phyloP scores from a whole-genome alignment of 106 monocot species.

The Alisma plantagoaquatica region DNA sequence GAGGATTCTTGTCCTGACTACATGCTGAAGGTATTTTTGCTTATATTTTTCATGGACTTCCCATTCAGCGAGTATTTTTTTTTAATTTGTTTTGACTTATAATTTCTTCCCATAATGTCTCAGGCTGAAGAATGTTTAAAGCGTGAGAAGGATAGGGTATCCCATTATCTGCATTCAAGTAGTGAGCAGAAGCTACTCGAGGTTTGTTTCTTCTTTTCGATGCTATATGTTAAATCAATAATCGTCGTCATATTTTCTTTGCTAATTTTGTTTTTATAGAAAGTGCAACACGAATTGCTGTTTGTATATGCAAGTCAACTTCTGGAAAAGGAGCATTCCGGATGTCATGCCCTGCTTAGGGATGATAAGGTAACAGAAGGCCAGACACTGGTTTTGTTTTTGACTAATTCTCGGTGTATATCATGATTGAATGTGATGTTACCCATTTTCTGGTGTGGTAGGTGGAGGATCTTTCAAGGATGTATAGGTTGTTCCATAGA shows the following conservation, averaged over 20 bases:
- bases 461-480: slow-evolving; percentile 33
- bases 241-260: background rate
- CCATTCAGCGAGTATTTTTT: too few relatives aligned
- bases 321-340: slow-evolving; percentile 82
- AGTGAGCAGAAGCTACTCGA: slow-evolving; percentile 28
- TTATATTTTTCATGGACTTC: too few relatives aligned
- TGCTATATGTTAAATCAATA: too few relatives aligned
- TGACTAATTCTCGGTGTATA: background rate
- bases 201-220: slow-evolving; percentile 10
- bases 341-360: slow-evolving; percentile 70
- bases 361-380: slow-evolving; percentile 28
- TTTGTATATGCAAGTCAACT: slow-evolving; percentile 55
- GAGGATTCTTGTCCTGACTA: slow-evolving; percentile 41
- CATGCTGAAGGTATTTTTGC: slow-evolving; percentile 31
- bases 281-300: slow-evolving; percentile 77
- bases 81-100: too few relatives aligned
- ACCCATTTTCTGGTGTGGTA: background rate
- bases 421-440: background rate
- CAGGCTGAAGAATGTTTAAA: slow-evolving; percentile 31
- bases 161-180: slow-evolving; percentile 20
- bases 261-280: slow-evolving; percentile 21
- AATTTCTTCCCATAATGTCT: too few relatives aligned
- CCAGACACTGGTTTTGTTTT: background rate
- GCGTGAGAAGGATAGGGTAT: slow-evolving; percentile 22
- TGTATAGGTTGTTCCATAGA: slow-evolving; percentile 25